Evolutionary conservation across 768 basidiomycete species (phyloP).

Genomic region (Ramaria sp.): DNA sequence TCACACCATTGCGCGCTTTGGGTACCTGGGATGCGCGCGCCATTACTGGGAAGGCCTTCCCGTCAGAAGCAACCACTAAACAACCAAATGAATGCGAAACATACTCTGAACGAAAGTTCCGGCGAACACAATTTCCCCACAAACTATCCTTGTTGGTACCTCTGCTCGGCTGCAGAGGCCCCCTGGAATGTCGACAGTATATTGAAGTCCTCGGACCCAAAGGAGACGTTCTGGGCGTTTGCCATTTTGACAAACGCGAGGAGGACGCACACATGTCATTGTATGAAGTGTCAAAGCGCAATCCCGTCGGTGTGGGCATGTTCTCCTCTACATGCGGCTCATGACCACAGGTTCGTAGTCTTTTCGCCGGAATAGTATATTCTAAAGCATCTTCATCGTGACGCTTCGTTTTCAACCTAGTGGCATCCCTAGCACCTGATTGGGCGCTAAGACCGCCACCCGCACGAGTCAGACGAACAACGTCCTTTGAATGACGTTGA

Average conservation of each 20-base stretch:
- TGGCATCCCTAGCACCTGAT: background rate
- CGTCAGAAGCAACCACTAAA: too few species aligned
- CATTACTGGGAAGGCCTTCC: background rate
- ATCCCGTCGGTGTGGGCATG: background rate
- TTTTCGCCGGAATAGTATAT: background rate
- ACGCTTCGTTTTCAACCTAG: background rate
- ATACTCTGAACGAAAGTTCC: background rate
- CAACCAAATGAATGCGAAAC: too few species aligned
- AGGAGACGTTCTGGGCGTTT: constrained; percentile 1
- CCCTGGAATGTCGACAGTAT: background rate
- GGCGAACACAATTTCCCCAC: too few species aligned
- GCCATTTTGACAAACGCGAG: constrained; percentile 3
- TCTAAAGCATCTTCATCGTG: background rate
- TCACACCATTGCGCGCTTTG: constrained; percentile 4
- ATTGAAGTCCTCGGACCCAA: constrained; percentile 1
- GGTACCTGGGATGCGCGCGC: background rate
- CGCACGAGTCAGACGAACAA: background rate
- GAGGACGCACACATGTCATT: background rate
- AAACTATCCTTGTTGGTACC: background rate
- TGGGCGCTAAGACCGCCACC: background rate
- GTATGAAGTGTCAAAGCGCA: background rate
- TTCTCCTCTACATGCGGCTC: background rate
- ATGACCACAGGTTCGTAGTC: background rate
- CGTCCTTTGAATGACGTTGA: background rate
- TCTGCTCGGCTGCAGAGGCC: background rate